Percentiles rank a stretch among this genome's conserved stretches.
phyloP scores from a whole-genome alignment of 192 early-diverging fungal species.

The Linnemannia exigua region DNA sequence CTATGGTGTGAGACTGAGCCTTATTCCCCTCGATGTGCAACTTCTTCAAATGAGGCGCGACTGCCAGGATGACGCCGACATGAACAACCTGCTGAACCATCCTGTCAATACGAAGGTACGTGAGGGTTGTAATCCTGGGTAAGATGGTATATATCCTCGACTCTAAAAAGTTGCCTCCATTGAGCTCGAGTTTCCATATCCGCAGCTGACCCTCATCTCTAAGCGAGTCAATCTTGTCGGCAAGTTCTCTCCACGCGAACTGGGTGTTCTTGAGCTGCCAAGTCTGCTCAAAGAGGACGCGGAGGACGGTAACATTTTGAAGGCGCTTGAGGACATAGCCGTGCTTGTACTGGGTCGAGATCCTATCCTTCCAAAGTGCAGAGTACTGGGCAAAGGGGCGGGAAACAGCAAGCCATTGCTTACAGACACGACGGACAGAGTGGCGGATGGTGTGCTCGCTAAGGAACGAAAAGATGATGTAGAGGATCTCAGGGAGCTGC shows the following conservation, averaged over 20 bases:
- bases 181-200: conserved; percentile 3
- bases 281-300: conserved; percentile 13
- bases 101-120: conserved; percentile 11
- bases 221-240: conserved; percentile 11
- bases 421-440: conserved; percentile 14
- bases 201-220: background rate
- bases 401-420: conserved; percentile 8
- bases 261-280: conserved; percentile 8
- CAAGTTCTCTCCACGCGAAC: conserved; percentile 17
- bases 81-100: conserved; percentile 3
- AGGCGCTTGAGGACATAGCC: conserved; percentile 12
- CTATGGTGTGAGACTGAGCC: background rate
- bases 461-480: conserved; percentile 8
- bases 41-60: background rate
- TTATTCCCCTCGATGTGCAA: conserved; percentile 7
- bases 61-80: conserved; percentile 8
- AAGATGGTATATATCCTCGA: conserved; percentile 15
- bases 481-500: conserved; percentile 16
- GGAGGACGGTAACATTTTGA: conserved; percentile 4
- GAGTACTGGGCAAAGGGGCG: conserved; percentile 7
- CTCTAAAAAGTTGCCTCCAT: conserved; percentile 11
- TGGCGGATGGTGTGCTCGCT: background rate
- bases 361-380: conserved; percentile 20
- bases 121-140: conserved; percentile 12
- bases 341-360: background rate